Conservation (phyloP, 495 filamentous ascomycete genomes). For the Penicillium coffeae region DNA sequence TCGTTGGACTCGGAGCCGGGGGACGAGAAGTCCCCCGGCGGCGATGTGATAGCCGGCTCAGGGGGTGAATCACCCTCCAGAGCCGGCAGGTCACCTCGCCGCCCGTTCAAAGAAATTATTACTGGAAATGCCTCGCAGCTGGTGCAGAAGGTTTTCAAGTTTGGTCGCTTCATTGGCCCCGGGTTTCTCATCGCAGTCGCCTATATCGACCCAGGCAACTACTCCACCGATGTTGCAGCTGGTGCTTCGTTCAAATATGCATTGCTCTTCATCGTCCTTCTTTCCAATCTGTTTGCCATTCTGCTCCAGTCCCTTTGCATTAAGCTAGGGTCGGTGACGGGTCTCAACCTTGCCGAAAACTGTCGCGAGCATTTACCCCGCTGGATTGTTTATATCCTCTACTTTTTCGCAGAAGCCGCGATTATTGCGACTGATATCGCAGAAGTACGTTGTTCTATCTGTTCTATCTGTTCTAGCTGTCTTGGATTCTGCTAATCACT, state of each 20-base stretch:
- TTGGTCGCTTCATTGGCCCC: constrained; percentile 75
- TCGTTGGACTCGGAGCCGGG: constrained; percentile 22
- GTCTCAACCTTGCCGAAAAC: constrained; percentile 74
- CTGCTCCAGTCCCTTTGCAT: constrained; percentile 78
- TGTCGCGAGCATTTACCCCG: constrained; percentile 70
- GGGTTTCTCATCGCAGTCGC: constrained; percentile 82
- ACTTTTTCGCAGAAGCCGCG: constrained; percentile 71
- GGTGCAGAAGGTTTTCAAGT: constrained; percentile 51
- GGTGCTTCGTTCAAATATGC: constrained; percentile 61
- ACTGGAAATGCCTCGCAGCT: constrained; percentile 15
- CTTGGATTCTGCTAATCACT: neutral
- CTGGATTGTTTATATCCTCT: constrained; percentile 73
- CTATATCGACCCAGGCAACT: constrained; percentile 82
- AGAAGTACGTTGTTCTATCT: constrained; percentile 62
- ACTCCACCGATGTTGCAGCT: constrained; percentile 77
- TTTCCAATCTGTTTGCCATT: constrained; percentile 83
- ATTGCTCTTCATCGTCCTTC: constrained; percentile 74
- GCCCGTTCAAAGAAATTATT: constrained; percentile 26
- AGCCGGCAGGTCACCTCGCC: constrained; percentile 38
- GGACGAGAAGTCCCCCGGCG: constrained; percentile 24
- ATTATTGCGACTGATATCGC: constrained; percentile 91
- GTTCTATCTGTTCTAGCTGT: neutral
- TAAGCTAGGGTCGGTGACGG: constrained; percentile 82
- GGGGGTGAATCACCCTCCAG: constrained; percentile 33
- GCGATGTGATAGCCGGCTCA: constrained; percentile 33